These are phyloP conservation scores for Vigna angularis DNA, from an alignment of 306 rosid genomes.

Conservation along the genomic window DNA sequence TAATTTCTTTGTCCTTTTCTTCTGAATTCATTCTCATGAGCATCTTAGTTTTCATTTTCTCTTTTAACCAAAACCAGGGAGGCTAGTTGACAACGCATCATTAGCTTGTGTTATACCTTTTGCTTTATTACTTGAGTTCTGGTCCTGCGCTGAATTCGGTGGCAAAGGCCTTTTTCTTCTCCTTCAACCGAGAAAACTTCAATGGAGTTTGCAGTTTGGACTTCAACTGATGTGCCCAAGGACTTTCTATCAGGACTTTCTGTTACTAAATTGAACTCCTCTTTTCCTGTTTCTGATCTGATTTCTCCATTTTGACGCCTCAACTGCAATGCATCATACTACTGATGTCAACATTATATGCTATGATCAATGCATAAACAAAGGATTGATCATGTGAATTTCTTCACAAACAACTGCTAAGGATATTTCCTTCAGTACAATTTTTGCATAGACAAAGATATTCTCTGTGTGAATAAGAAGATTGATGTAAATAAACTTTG, in stretches of 20 bases:
- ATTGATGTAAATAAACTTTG: constrained; percentile 34
- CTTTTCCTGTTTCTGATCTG: constrained; percentile 32
- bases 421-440: constrained; percentile 10
- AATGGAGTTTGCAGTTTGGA: constrained; percentile 70
- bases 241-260: constrained; percentile 67
- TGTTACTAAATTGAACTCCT: constrained; percentile 44
- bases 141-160: constrained; percentile 54
- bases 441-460: background rate
- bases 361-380: background rate
- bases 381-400: background rate
- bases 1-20: constrained; percentile 33
- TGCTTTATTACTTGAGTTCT: constrained; percentile 62
- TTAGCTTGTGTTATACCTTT: constrained; percentile 56
- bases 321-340: constrained; percentile 60
- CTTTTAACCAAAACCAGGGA: constrained; percentile 17
- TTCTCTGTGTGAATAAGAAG: constrained; percentile 22
- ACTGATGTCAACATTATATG: constrained; percentile 24
- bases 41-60: constrained; percentile 8
- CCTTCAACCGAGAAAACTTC: constrained; percentile 65
- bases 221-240: constrained; percentile 72
- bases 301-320: constrained; percentile 53
- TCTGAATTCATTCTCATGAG: constrained; percentile 9
- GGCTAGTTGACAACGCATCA: constrained; percentile 22
- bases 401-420: background rate
- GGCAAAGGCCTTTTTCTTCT: constrained; percentile 54